Base-by-base conservation (phyloP, 163 green algal genomes). In the Chlorella variabilis region DNA sequence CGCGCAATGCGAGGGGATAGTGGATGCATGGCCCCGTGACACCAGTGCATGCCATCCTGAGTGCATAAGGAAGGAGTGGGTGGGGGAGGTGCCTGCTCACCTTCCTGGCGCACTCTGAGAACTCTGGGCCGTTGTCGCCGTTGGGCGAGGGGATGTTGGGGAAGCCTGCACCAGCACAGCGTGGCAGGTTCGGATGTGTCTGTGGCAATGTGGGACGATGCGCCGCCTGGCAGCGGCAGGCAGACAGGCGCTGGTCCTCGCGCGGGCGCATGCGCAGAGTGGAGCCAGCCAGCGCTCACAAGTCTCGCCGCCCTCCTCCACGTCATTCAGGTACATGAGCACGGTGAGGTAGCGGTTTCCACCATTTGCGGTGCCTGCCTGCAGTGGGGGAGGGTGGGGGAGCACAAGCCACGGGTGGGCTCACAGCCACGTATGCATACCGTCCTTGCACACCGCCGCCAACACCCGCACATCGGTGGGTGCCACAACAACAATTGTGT, bases 321-420 rank as follows among this genome's bases (percentile, higher is more conserved):
- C 88, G 51, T 92, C 89, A 27, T 56, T 86, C 8, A 93, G 54
- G 79, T 90, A 92, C 87, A 93, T 90, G 3, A 97, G 90, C 56
- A 96, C 90, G 3, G 93, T 97, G 39, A 91, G 91, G 27, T 92
- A 87, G 34, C 93, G 86, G 73, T 96, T 91, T 41, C 93, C 92
- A 49, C 93, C 89, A 38, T 93, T 93, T 25, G 54, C 15, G 8
- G 75, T 85, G 36, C 78, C 86, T 48, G 85, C 77, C 41, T 59
- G 58, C 31, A 17, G 34, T 3, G 7, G 21, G 63, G 36, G 20
- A 20, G 2, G 3, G n/a, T n/a, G n/a, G n/a, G n/a, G n/a, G n/a
- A n/a, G n/a, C n/a, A n/a, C n/a, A n/a, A n/a, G n/a, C n/a, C n/a
- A n/a, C n/a, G n/a, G n/a, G n/a, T n/a, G n/a, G n/a, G n/a, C n/a